Evolutionary conservation across 2,329 filamentous ascomycete genomes (phyloP).

Genomic region (Teratosphaeriaceae sp.): DNA sequence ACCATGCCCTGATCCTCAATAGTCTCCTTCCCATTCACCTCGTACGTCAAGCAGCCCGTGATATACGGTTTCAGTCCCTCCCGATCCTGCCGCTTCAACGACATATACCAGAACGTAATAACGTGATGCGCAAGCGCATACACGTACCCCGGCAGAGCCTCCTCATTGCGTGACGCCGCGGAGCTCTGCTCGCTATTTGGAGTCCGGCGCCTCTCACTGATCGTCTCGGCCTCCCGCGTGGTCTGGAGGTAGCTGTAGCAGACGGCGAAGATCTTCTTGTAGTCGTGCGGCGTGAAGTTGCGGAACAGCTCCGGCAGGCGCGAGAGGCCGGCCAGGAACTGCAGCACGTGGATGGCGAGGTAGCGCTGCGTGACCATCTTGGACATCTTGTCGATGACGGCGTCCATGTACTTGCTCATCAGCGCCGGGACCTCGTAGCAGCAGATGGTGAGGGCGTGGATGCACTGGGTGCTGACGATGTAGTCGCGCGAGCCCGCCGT

Average conservation of each 20-base stretch:
- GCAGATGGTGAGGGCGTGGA: conserved; percentile 89
- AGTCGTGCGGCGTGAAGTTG: conserved; percentile 88
- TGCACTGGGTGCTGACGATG: conserved; percentile 82
- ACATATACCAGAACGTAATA: conserved; percentile 95
- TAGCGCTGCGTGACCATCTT: conserved; percentile 91
- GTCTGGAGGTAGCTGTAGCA: conserved; percentile 92
- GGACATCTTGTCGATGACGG: conserved; percentile 86
- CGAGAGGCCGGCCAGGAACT: conserved; percentile 86
- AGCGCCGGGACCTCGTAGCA: conserved; percentile 89
- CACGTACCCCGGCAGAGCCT: conserved; percentile 54
- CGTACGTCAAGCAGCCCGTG: conserved; percentile 72
- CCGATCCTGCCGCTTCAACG: conserved; percentile 76
- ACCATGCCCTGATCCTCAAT: conserved; percentile 91
- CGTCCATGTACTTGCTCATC: conserved; percentile 76
- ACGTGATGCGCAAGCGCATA: conserved; percentile 92
- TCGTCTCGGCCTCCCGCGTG: conserved; percentile 49
- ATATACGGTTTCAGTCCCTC: conserved; percentile 85
- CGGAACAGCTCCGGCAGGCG: conserved; percentile 71
- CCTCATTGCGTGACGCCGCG: conserved; percentile 13
- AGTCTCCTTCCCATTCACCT: conserved; percentile 64
- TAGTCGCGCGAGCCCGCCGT: conserved; percentile 53
- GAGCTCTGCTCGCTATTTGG: conserved; percentile 22
- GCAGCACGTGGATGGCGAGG: conserved; percentile 88
- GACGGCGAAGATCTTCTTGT: conserved; percentile 89
- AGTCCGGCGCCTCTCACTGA: conserved; percentile 18